Percentiles rank a stretch among this genome's conserved stretches.
Evolutionary conservation across 208 protist species (phyloP).

Genomic region (Phytomonas sp.): DNA sequence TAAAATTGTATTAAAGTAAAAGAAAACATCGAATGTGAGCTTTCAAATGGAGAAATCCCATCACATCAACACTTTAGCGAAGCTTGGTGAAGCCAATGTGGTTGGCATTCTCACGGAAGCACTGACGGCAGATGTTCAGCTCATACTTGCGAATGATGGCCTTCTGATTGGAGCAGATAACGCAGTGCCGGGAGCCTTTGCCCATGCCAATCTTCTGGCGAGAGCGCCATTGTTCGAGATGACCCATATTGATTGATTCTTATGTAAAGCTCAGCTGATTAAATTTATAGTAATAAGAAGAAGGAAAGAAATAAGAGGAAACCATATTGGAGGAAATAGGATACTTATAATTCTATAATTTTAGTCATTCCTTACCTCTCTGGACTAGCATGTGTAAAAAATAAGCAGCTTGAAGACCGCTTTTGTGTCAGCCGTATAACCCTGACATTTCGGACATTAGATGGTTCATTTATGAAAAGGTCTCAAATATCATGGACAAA

Average conservation of each 20-base stretch:
- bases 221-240: slow-evolving; percentile 90
- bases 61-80: slow-evolving; percentile 34
- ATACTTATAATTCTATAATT: neutral
- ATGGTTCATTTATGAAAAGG: neutral
- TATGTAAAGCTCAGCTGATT: neutral
- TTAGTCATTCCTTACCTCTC: neutral
- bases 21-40: neutral
- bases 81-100: slow-evolving; percentile 90
- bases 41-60: neutral
- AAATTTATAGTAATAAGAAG: neutral
- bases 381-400: neutral
- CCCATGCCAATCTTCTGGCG: slow-evolving; percentile 90
- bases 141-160: slow-evolving; percentile 93
- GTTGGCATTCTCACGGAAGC: slow-evolving; percentile 91
- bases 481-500: neutral
- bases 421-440: neutral
- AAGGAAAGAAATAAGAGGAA: neutral
- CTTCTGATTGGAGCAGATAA: slow-evolving; percentile 90
- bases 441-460: neutral
- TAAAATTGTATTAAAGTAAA: neutral
- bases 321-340: neutral
- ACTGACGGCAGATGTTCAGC: slow-evolving; percentile 92
- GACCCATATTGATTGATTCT: slow-evolving; percentile 45
- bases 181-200: slow-evolving; percentile 84
- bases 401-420: neutral